Evolutionary conservation across 345 rosid genomes (phyloP), one percentile per base, ranked within the genome.

Genomic region (Clarkia xantiana): DNA sequence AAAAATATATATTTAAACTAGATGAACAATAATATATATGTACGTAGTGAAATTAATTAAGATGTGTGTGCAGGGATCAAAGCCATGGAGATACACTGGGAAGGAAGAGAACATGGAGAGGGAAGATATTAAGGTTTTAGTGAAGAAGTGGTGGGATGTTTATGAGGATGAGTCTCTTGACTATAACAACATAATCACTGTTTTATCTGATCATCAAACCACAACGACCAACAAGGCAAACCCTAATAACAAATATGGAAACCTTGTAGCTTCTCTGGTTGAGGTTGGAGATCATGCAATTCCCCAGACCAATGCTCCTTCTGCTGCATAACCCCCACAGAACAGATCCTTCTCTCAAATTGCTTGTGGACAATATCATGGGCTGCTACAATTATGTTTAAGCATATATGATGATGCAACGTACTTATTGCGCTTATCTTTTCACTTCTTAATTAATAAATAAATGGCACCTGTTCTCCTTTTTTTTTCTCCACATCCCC

Each of bases 31-130:
- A 10, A 5, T 42, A 42, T 3, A 42, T 10, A 44, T 11, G 18
- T 44, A 44, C 36, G 9, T 29, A 29, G 1, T 29, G 36, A 44
- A 14, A 9, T 11, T 43, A 3, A 44, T 41, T 41, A 44, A 18
- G 47, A 18, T 13, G 25, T 29, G 8, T 29, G 0, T 7, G 15
- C 18, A 85, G 94, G 82, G 82, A 9, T 62, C 76, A 4, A 76
- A 76, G 68, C 82, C 82, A 11, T 73, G 82, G 82, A 68, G 79
- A 68, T 76, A 58, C 25, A 76, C 81, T 0, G 81, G 81, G 0
- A 23, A 67, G 49, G 81, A 72, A 49, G 58, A 42, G 51, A 76
- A 76, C 56, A 71, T 76, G 82, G 62, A 73, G 0, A 63, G 76
- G 36, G 71, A 76, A 11, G 82, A 76, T 54, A 65, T 76, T 36